Conservation (phyloP, 768 basidiomycete genomes). For the Tephrocybe sp. region DNA sequence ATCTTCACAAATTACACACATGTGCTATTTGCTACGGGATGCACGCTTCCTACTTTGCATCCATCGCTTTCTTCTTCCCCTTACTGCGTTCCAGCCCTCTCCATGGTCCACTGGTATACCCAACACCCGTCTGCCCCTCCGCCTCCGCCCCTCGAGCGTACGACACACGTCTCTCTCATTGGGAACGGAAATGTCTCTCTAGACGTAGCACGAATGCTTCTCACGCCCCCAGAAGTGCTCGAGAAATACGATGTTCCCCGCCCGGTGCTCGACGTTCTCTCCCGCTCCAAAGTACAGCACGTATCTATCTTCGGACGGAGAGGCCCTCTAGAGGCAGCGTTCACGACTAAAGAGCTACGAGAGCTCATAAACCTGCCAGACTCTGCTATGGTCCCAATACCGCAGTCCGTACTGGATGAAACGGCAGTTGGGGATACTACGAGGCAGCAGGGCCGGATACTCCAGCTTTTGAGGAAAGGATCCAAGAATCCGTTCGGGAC, state of each 20-base stretch:
- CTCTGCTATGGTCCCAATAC: constrained; percentile 66
- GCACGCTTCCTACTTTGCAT: constrained; percentile 64
- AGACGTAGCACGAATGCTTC: constrained; percentile 87
- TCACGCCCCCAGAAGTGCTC: constrained; percentile 66
- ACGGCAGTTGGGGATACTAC: constrained; percentile 30
- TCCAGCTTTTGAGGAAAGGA: constrained; percentile 68
- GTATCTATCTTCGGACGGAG: constrained; percentile 85
- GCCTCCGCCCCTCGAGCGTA: constrained; percentile 63
- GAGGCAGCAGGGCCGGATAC: constrained; percentile 64
- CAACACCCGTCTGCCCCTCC: constrained; percentile 72
- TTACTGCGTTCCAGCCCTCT: constrained; percentile 70
- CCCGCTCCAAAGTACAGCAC: constrained; percentile 61
- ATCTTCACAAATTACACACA: constrained; percentile 79
- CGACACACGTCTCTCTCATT: constrained; percentile 77
- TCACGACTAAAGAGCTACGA: constrained; percentile 90
- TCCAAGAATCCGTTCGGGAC: constrained; percentile 49
- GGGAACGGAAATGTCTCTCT: constrained; percentile 96
- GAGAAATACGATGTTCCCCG: constrained; percentile 76
- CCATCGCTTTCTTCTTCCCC: constrained; percentile 46
- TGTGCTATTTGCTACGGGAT: constrained; percentile 85
- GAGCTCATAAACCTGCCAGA: constrained; percentile 74
- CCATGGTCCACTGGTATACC: constrained; percentile 96
- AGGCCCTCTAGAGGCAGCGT: constrained; percentile 86
- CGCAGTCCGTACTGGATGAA: constrained; percentile 25
- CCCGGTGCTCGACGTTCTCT: constrained; percentile 68